Evolutionary conservation across 2,329 filamentous ascomycete genomes (phyloP).

Genomic region (Fusarium longipes): DNA sequence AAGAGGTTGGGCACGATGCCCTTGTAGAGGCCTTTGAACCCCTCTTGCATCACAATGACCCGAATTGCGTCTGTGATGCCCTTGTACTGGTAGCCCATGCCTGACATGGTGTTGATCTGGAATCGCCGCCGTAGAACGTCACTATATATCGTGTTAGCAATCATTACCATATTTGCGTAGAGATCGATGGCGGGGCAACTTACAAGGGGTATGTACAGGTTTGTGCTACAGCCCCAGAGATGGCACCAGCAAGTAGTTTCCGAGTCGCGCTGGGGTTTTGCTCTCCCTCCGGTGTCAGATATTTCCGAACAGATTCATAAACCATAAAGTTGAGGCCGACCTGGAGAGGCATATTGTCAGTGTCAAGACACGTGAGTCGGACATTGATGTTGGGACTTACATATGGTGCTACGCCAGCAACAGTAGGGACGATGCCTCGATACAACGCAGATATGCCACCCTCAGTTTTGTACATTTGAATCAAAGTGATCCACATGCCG

Average conservation of each 20-base stretch:
- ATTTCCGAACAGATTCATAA: slow-evolving; percentile 87
- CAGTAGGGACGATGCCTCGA: slow-evolving; percentile 90
- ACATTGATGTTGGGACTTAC: slow-evolving; percentile 58
- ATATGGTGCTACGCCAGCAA: slow-evolving; percentile 95
- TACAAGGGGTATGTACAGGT: slow-evolving; percentile 99
- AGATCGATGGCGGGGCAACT: slow-evolving; percentile 50
- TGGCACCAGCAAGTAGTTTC: slow-evolving; percentile 88
- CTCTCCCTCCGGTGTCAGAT: slow-evolving; percentile 88
- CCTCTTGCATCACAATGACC: slow-evolving; percentile 86
- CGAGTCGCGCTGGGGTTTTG: slow-evolving; percentile 81
- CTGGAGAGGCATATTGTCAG: slow-evolving; percentile 55
- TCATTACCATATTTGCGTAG: slow-evolving; percentile 38
- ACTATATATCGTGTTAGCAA: slow-evolving; percentile 56
- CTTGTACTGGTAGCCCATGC: slow-evolving; percentile 96
- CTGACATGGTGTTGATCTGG: slow-evolving; percentile 99
- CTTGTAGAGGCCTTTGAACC: slow-evolving; percentile 88
- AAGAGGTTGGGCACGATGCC: slow-evolving; percentile 94
- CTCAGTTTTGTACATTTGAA: slow-evolving; percentile 88
- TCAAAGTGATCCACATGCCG: slow-evolving; percentile 91
- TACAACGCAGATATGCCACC: slow-evolving; percentile 90
- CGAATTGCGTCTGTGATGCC: slow-evolving; percentile 84
- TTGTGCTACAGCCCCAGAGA: slow-evolving; percentile 96
- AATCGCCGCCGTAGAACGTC: slow-evolving; percentile 94
- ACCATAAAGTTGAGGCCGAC: slow-evolving; percentile 99
- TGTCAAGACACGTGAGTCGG: neutral